A percentile compares a stretch with the other conserved stretches of the same genome.
These are phyloP conservation scores for Physcia stellaris DNA, from an alignment of 495 filamentous ascomycete species.

Conservation along the genomic window DNA sequence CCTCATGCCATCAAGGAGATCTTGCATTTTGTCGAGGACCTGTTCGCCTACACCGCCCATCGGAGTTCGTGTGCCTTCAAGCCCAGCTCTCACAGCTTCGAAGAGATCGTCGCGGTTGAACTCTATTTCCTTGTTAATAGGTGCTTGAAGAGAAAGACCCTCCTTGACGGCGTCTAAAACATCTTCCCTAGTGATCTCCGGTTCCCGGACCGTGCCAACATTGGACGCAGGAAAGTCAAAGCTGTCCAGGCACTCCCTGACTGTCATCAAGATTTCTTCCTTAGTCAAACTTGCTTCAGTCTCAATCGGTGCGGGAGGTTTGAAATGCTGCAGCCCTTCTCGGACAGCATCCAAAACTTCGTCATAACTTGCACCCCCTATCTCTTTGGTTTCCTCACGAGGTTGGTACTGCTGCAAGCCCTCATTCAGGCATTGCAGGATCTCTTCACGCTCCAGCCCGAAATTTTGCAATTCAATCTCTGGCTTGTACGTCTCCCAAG, in stretches of 20 bases:
- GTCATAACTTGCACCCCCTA: conserved; percentile 50
- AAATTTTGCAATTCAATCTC: conserved; percentile 83
- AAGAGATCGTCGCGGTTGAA: conserved; percentile 51
- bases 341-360: conserved; percentile 74
- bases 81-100: conserved; percentile 48
- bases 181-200: conserved; percentile 35
- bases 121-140: conserved; percentile 40
- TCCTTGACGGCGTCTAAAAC: conserved; percentile 44
- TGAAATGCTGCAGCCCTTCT: conserved; percentile 65
- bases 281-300: conserved; percentile 53
- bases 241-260: conserved; percentile 64
- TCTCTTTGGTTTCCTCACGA: conserved; percentile 26
- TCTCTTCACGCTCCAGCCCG: conserved; percentile 76
- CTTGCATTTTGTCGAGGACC: conserved; percentile 58
- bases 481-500: conserved; percentile 83
- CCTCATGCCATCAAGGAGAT: conserved; percentile 60
- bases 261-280: conserved; percentile 62
- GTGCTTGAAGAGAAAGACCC: conserved; percentile 36
- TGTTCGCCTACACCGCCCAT: conserved; percentile 44
- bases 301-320: conserved; percentile 50
- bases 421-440: conserved; percentile 70
- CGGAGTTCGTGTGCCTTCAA: conserved; percentile 36
- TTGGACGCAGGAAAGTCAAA: conserved; percentile 45
- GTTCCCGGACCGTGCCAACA: conserved; percentile 11
- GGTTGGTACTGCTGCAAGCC: conserved; percentile 66